phyloP scores from a whole-genome alignment of 257 asterid species.

The Capsicum chinense region DNA sequence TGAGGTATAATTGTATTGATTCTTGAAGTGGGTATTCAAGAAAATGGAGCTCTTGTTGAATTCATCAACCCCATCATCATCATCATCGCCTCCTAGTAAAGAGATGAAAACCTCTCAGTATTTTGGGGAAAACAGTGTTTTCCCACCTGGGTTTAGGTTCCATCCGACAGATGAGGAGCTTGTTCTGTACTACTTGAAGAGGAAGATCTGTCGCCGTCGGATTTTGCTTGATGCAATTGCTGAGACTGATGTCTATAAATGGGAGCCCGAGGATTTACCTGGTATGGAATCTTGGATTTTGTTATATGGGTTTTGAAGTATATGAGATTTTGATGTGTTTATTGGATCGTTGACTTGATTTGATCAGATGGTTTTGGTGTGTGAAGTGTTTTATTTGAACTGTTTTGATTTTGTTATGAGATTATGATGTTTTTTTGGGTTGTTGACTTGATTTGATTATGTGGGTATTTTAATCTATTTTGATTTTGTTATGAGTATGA shows the following conservation, averaged over 20 bases:
- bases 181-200: constrained; percentile 68
- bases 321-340: background rate
- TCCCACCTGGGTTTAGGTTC: constrained; percentile 90
- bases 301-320: background rate
- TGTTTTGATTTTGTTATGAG: no score
- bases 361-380: background rate
- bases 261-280: constrained; percentile 89
- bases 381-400: no score
- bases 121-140: constrained; percentile 39
- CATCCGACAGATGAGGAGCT: constrained; percentile 96
- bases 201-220: constrained; percentile 69
- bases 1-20: background rate
- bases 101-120: constrained; percentile 39
- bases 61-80: constrained; percentile 12
- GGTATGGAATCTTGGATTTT: constrained; percentile 46
- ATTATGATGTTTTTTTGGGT: no score
- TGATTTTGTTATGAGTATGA: no score
- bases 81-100: constrained; percentile 9
- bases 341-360: constrained; percentile 27
- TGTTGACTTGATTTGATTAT: no score
- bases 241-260: constrained; percentile 80
- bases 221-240: constrained; percentile 58
- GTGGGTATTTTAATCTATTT: no score
- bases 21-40: background rate
- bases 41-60: constrained; percentile 5